Evolutionary conservation across 1,139 yeast species (phyloP).

Genomic region (Zhuliangozyma blackwelliae): DNA sequence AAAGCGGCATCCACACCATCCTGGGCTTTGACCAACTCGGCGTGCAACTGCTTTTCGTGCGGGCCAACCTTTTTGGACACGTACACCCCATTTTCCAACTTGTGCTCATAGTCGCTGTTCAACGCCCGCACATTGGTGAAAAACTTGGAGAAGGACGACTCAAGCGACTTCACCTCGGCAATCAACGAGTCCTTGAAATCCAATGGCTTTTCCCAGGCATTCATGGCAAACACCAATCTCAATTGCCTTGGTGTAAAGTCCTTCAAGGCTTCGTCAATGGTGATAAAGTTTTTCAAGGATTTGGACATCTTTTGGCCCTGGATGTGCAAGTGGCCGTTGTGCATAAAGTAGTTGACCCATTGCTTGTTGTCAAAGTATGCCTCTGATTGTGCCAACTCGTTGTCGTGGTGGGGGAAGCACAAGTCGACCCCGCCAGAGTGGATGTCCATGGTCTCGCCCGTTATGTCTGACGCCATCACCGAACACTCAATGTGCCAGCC

Average conservation of each 20-base stretch:
- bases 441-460: constrained; percentile 82
- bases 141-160: constrained; percentile 71
- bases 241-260: constrained; percentile 74
- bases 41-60: constrained; percentile 52
- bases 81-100: constrained; percentile 39
- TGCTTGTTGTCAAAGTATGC: constrained; percentile 86
- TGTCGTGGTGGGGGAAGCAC: constrained; percentile 99
- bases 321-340: constrained; percentile 94
- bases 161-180: constrained; percentile 71
- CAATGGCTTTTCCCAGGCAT: constrained; percentile 87
- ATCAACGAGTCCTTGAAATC: constrained; percentile 85
- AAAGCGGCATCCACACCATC: constrained; percentile 70
- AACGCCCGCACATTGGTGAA: constrained; percentile 83
- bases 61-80: constrained; percentile 52
- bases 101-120: constrained; percentile 54
- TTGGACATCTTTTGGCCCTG: constrained; percentile 99
- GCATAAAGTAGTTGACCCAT: constrained; percentile 96
- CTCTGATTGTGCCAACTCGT: constrained; percentile 95
- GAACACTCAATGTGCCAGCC: constrained; percentile 99
- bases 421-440: constrained; percentile 97
- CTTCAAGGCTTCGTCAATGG: constrained; percentile 83
- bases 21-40: constrained; percentile 52
- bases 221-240: constrained; percentile 84
- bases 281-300: constrained; percentile 88
- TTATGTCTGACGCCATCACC: constrained; percentile 92